Conservation (phyloP, 2,329 filamentous ascomycete species). For the Fusarium drepaniforme region DNA sequence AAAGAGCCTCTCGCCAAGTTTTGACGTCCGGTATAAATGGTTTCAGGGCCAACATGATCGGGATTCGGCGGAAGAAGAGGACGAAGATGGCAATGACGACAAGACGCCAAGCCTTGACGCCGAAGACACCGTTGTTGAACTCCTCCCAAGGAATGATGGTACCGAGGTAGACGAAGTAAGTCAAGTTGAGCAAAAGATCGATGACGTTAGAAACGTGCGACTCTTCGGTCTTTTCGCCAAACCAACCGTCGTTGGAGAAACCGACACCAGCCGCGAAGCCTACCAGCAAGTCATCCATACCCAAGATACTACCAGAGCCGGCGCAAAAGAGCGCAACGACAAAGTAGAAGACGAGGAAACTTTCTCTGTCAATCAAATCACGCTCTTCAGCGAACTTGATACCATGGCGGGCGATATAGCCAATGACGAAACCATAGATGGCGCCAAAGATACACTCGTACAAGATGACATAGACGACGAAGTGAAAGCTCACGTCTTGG, state of each 20-base stretch:
- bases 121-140: constrained; percentile 81
- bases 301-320: constrained; percentile 90
- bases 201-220: constrained; percentile 99
- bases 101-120: constrained; percentile 87
- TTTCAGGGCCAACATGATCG: constrained; percentile 92
- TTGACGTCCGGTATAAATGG: constrained; percentile 96
- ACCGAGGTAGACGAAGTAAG: constrained; percentile 98
- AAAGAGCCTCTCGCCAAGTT: constrained; percentile 96
- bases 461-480: constrained; percentile 88
- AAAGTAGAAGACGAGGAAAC: constrained; percentile 98
- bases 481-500: constrained; percentile 80
- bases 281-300: constrained; percentile 92
- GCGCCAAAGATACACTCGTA: constrained; percentile 98
- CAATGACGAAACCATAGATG: constrained; percentile 86
- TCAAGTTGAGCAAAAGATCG: constrained; percentile 94
- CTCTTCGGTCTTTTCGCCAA: constrained; percentile 97
- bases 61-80: constrained; percentile 94
- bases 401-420: constrained; percentile 89
- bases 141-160: constrained; percentile 97
- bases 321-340: constrained; percentile 96
- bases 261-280: constrained; percentile 97
- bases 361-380: constrained; percentile 93
- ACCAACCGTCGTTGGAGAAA: constrained; percentile 99
- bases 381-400: constrained; percentile 89
- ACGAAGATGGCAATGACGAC: constrained; percentile 96